These are phyloP conservation scores for Eragrostis nindensis DNA, from an alignment of 176 grass and related monocot species.

Conservation along the genomic window DNA sequence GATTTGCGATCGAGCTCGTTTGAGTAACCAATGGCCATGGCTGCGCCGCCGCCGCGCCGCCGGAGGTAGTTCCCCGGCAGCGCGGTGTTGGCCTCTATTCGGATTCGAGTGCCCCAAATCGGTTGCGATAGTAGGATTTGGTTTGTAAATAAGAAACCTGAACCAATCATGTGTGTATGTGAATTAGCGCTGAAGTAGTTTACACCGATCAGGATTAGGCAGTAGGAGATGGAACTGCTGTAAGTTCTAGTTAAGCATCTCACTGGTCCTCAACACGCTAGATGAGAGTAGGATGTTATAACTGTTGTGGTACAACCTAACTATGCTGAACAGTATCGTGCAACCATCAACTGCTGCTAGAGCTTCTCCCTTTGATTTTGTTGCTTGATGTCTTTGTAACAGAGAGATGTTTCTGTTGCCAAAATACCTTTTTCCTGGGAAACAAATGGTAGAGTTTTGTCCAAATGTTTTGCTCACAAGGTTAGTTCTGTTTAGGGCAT, in stretches of 20 bases:
- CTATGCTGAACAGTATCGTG: neutral
- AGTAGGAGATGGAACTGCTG: neutral
- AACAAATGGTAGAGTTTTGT: neutral
- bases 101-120: neutral
- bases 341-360: neutral
- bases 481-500: neutral
- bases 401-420: neutral
- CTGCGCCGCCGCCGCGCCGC: neutral
- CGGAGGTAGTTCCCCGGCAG: neutral
- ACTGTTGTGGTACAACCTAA: neutral
- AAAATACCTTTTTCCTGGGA: too few relatives aligned
- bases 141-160: neutral
- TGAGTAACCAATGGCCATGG: neutral
- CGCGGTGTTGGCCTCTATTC: neutral
- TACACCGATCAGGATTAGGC: neutral
- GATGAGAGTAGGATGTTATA: neutral
- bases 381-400: neutral
- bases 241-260: neutral
- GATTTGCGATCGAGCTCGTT: constrained; percentile 3
- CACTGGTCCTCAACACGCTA: neutral
- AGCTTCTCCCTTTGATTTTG: neutral
- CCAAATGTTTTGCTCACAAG: neutral
- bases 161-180: neutral
- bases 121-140: neutral
- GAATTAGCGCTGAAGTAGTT: neutral